A percentile compares a stretch with the other conserved stretches of the same genome.
phyloP scores from a whole-genome alignment of 345 rosid species.

The Pelargonium nanum region DNA sequence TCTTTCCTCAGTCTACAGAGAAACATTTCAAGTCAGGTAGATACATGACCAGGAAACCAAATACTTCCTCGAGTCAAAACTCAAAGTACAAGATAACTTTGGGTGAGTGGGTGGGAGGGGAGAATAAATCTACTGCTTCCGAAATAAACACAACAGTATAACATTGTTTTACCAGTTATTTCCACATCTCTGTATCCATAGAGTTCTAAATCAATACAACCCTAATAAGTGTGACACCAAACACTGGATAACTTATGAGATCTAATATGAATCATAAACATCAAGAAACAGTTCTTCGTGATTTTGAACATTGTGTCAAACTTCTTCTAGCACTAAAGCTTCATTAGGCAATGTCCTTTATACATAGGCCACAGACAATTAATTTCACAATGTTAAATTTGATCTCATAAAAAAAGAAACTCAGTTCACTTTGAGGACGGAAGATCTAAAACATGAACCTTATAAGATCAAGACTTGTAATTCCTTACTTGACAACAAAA shows the following conservation, averaged over 20 bases:
- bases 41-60: not conserved
- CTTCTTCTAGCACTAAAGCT: too few relatives aligned
- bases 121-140: too few relatives aligned
- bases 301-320: too few relatives aligned
- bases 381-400: not conserved
- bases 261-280: not conserved
- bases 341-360: too few relatives aligned
- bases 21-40: not conserved
- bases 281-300: not conserved
- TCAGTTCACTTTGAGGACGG: not conserved
- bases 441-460: not conserved
- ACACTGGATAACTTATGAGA: not conserved
- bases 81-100: not conserved
- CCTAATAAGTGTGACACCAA: not conserved
- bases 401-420: not conserved
- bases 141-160: not conserved
- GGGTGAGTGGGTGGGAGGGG: too few relatives aligned
- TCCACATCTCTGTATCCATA: not conserved
- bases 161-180: not conserved
- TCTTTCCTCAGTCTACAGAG: constrained; percentile 48
- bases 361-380: too few relatives aligned
- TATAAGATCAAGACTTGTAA: not conserved
- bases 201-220: not conserved
- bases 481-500: too few relatives aligned
- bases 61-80: not conserved